phyloP scores from a whole-genome alignment of 257 asterid genomes.

The Solanum rostratum region DNA sequence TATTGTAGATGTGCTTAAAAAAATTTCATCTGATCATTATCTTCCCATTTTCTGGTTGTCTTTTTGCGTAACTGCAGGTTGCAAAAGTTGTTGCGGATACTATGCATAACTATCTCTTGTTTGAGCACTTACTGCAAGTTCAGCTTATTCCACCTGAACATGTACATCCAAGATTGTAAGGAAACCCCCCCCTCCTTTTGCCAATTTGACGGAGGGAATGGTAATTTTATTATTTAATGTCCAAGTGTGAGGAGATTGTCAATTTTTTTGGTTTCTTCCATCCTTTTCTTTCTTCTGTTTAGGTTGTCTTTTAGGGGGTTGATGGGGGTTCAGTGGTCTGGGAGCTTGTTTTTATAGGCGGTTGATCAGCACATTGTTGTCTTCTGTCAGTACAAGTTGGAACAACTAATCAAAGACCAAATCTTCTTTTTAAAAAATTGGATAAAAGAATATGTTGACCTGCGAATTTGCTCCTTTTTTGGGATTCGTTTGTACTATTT shows the following conservation, averaged over 20 bases:
- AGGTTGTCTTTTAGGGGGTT: neutral
- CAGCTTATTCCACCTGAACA: slow-evolving; percentile 53
- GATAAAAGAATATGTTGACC: neutral
- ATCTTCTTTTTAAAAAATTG: too few relatives aligned
- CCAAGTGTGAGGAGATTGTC: neutral
- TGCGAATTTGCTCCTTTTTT: neutral
- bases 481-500: neutral
- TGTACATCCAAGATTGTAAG: slow-evolving; percentile 79
- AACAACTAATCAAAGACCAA: neutral
- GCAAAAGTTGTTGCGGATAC: slow-evolving; percentile 82
- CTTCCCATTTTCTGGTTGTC: neutral
- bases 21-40: neutral
- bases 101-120: slow-evolving; percentile 84
- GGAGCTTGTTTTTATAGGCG: neutral
- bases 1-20: neutral
- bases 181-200: neutral
- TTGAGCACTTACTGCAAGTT: slow-evolving; percentile 82
- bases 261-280: neutral
- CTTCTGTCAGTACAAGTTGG: neutral
- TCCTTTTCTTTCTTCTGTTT: neutral
- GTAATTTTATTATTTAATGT: neutral
- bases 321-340: neutral
- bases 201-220: neutral
- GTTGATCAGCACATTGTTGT: neutral
- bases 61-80: slow-evolving; percentile 38